Evolutionary conservation across 2,329 filamentous ascomycete species (phyloP), one percentile per base, ranked within the genome.

Genomic region (Onygenales sp.): DNA sequence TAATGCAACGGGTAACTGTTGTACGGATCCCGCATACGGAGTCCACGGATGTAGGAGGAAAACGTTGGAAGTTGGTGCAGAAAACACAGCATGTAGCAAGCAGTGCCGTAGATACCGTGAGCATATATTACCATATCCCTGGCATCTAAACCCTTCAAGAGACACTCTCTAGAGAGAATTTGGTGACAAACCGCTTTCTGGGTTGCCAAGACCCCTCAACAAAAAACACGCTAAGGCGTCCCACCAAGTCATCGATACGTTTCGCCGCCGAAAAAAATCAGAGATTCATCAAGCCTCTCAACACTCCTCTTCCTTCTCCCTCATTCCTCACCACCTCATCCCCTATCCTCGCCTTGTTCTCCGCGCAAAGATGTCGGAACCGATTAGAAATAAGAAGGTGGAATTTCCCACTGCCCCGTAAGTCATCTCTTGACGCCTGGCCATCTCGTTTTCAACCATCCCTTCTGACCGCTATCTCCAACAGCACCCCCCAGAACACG

Each of bases 401-500:
- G 80, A 82, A 64, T 75, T 78, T 62, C 76, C 78, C 62, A 76
- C 80, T 60, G 82, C 82, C 60, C 82, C 82, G 82, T 85, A 78
- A 76, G 81, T 79, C 58, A 50, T 58, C 52, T 57, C 51, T 35
- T 44, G 48, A 53, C 27, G 38, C 43, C 33, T 48, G 43, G 35
- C 3, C 56, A 53, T 46, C 54, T 54, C 11, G 9, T 27, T 13
- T 9, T 27, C 14, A 14, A 35, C n/a, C 42, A 44, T 49, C 33
- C 35, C 58, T 56, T 49, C 55, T 57, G 55, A 57, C 53, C 53
- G 53, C 53, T 44, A 55, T 27, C 43, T 44, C 27, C 64, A 64
- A 69, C 73, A 97, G 93, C 67, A 98, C 93, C 68, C 93, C 93
- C 68, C 93, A 98, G 77, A 98, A 98, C 79, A 98, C 93, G 54